phyloP scores from a whole-genome alignment of 169 alveolate genomes.

The Plasmodium gonderi region DNA sequence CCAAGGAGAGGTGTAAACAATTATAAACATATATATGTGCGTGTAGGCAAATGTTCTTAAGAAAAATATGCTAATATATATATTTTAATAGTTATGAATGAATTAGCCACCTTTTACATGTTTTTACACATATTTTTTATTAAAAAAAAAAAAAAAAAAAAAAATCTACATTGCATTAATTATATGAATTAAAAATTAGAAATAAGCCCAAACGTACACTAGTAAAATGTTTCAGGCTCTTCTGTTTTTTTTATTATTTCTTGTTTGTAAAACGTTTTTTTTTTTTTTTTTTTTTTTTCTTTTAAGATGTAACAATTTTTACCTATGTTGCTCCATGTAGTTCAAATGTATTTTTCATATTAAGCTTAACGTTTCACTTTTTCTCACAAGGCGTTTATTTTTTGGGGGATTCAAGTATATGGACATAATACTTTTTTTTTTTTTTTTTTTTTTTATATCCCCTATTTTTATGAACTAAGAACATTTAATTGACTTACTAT shows the following conservation, averaged over 20 bases:
- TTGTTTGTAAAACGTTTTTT: constrained; percentile 73
- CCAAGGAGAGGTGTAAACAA: neutral
- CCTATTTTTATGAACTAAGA: too few species aligned
- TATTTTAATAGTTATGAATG: neutral
- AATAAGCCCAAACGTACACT: constrained; percentile 16
- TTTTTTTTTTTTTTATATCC: too few species aligned
- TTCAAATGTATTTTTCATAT: too few species aligned
- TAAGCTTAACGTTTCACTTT: too few species aligned
- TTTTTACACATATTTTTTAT: constrained; percentile 29
- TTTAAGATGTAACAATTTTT: neutral
- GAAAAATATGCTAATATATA: neutral
- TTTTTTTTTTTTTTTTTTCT: constrained; percentile 14
- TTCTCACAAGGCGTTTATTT: too few species aligned
- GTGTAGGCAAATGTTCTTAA: neutral
- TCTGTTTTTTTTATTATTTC: constrained; percentile 76
- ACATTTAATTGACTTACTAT: too few species aligned
- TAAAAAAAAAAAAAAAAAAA: too few species aligned
- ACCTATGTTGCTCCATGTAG: too few species aligned
- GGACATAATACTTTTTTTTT: too few species aligned
- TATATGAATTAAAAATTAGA: neutral
- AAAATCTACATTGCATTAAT: neutral
- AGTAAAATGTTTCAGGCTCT: constrained; percentile 31
- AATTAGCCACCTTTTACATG: neutral
- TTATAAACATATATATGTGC: constrained; percentile 11
- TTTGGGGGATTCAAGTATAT: too few species aligned